Evolutionary conservation across 108 stramenopile species (phyloP).

Genomic region (Fistulifera pelliculosa): DNA sequence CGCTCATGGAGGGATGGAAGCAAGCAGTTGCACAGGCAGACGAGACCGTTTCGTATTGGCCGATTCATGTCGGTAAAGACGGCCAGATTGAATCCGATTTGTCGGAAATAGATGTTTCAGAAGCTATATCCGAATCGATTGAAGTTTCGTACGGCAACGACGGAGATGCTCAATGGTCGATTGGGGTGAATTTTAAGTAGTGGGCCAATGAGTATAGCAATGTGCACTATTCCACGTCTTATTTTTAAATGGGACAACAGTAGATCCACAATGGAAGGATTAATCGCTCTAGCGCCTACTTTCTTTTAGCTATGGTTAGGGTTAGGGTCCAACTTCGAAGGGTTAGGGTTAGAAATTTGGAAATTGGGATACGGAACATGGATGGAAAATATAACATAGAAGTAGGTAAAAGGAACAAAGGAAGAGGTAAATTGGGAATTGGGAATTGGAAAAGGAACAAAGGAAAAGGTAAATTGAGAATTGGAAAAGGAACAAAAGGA

Average conservation of each 20-base stretch:
- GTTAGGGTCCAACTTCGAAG: too few species aligned
- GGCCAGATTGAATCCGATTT: constrained; percentile 15
- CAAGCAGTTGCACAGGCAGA: constrained; percentile 45
- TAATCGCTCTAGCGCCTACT: too few species aligned
- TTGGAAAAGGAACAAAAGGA: too few species aligned
- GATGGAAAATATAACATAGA: background rate
- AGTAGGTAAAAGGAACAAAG: background rate
- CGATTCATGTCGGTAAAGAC: constrained; percentile 3
- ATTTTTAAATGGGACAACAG: too few species aligned
- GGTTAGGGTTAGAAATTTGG: background rate
- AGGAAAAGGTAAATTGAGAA: too few species aligned
- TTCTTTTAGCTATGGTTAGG: too few species aligned
- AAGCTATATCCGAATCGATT: constrained; percentile 16
- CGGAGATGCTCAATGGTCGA: too few species aligned
- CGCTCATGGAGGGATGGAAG: constrained; percentile 40
- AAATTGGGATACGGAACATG: background rate
- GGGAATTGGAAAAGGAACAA: background rate
- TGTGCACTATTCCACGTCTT: too few species aligned
- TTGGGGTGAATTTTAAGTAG: too few species aligned
- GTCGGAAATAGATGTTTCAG: background rate
- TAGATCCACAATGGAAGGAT: too few species aligned
- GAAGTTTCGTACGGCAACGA: too few species aligned
- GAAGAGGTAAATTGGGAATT: background rate
- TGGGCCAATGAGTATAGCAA: too few species aligned
- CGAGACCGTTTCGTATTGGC: constrained; percentile 13